Evolutionary conservation across 192 early-diverging fungal genomes (phyloP).

Genomic region (Coemansia sp.): DNA sequence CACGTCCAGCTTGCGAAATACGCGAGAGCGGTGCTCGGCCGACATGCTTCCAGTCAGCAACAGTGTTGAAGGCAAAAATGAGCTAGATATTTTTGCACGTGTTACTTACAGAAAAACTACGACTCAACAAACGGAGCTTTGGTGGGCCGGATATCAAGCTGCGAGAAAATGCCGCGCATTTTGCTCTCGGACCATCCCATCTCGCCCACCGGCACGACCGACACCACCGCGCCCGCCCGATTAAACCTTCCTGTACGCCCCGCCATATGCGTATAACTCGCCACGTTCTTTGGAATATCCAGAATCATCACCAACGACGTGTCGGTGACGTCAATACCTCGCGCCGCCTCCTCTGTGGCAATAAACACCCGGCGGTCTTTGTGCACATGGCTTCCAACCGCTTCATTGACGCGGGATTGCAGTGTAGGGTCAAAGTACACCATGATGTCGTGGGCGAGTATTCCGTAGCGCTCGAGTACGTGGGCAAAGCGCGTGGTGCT

Average conservation of each 20-base stretch:
- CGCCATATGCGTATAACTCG: conserved; percentile 84
- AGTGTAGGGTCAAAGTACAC: conserved; percentile 8
- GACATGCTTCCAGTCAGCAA: no score
- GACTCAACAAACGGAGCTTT: conserved; percentile 14
- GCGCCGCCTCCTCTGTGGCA: conserved; percentile 71
- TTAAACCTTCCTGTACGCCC: conserved; percentile 83
- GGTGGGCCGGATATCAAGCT: conserved; percentile 9
- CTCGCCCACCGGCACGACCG: conserved; percentile 39
- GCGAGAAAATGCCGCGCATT: conserved; percentile 38
- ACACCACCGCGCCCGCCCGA: conserved; percentile 26
- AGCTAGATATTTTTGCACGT: no score
- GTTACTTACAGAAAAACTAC: background rate
- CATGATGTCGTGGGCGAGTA: conserved; percentile 31
- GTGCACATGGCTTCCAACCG: background rate
- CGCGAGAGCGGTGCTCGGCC: no score
- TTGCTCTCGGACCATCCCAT: conserved; percentile 42
- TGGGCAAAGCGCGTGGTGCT: conserved; percentile 18
- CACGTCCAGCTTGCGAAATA: no score
- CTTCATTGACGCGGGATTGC: background rate
- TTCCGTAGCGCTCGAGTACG: conserved; percentile 20
- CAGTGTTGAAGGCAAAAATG: no score
- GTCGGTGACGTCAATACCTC: conserved; percentile 82
- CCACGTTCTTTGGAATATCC: conserved; percentile 65
- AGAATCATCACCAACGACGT: conserved; percentile 81
- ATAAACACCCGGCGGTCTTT: conserved; percentile 35